These are phyloP conservation scores for Leccinum subrobustum DNA, from an alignment of 1,284 basidiomycete species.

Conservation along the genomic window DNA sequence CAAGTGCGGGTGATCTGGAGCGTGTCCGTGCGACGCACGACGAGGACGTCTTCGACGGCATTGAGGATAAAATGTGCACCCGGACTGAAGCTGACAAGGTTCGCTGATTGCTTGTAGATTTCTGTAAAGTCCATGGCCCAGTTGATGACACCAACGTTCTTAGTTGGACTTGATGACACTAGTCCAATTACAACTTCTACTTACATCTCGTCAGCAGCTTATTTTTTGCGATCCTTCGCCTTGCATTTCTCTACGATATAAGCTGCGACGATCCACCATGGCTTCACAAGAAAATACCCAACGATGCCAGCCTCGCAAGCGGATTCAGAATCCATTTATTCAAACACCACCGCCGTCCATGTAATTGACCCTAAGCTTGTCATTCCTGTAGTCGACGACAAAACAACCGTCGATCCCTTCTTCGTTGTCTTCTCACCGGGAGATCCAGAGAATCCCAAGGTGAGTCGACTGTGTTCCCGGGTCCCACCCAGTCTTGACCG, in stretches of 20 bases:
- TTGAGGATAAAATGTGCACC: slow-evolving; percentile 75
- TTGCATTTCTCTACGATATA: slow-evolving; percentile 12
- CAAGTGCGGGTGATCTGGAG: slow-evolving; percentile 75
- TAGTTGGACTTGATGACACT: neutral
- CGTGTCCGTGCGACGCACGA: slow-evolving; percentile 73
- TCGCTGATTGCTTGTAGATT: slow-evolving; percentile 69
- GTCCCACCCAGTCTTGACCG: neutral
- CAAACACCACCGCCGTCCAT: slow-evolving; percentile 18
- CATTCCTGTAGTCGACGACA: neutral
- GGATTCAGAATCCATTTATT: slow-evolving; percentile 21
- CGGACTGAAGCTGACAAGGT: slow-evolving; percentile 69
- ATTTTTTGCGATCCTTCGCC: slow-evolving; percentile 6
- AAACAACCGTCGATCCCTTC: slow-evolving; percentile 23
- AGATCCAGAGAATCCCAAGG: slow-evolving; percentile 40
- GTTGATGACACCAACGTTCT: slow-evolving; percentile 2
- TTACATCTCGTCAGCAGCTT: slow-evolving; percentile 14
- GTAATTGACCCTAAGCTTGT: slow-evolving; percentile 15
- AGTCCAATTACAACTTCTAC: neutral
- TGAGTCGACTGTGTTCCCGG: slow-evolving; percentile 5
- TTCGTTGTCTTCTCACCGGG: slow-evolving; percentile 33
- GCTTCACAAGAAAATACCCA: neutral
- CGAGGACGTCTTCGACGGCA: slow-evolving; percentile 67
- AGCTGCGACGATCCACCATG: slow-evolving; percentile 1
- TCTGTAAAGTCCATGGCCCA: slow-evolving; percentile 73
- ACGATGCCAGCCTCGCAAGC: slow-evolving; percentile 13